Percentiles rank a stretch among this genome's conserved stretches.
phyloP scores from a whole-genome alignment of 2,329 filamentous ascomycete species.

The Magnaporthiopsis rhizophila region DNA sequence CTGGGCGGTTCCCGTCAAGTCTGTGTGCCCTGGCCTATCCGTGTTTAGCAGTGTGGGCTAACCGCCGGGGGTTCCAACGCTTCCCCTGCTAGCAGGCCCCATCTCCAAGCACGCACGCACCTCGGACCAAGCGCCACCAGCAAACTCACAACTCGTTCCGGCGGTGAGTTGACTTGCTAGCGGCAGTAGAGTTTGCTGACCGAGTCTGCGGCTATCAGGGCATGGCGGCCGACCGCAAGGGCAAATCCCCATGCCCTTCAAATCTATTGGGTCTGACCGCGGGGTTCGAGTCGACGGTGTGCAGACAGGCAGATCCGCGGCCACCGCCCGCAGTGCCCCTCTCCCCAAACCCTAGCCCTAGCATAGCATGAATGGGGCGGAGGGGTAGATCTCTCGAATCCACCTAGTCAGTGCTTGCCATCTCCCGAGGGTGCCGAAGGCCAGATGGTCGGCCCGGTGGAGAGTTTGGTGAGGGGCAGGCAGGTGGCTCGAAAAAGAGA shows the following conservation, averaged over 20 bases:
- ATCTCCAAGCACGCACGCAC: neutral
- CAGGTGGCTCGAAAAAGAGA: neutral
- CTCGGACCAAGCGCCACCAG: neutral
- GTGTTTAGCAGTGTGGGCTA: neutral
- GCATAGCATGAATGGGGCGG: neutral
- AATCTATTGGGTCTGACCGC: neutral
- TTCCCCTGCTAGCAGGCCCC: neutral
- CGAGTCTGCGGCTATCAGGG: neutral
- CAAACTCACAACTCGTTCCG: neutral
- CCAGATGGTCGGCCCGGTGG: neutral
- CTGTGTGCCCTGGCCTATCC: neutral
- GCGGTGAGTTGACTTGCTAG: neutral
- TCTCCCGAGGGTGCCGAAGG: neutral
- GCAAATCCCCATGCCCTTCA: neutral
- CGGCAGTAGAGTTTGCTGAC: neutral
- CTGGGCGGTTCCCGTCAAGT: neutral
- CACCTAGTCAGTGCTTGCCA: neutral
- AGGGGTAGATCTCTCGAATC: neutral
- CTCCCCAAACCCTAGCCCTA: neutral
- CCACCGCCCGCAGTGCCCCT: neutral
- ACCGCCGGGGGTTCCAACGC: neutral
- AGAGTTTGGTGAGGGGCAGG: neutral
- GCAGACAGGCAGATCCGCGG: neutral
- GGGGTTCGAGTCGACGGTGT: neutral
- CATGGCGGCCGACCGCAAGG: neutral